phyloP scores from a whole-genome alignment of 345 rosid genomes.

The Kandelia obovata region DNA sequence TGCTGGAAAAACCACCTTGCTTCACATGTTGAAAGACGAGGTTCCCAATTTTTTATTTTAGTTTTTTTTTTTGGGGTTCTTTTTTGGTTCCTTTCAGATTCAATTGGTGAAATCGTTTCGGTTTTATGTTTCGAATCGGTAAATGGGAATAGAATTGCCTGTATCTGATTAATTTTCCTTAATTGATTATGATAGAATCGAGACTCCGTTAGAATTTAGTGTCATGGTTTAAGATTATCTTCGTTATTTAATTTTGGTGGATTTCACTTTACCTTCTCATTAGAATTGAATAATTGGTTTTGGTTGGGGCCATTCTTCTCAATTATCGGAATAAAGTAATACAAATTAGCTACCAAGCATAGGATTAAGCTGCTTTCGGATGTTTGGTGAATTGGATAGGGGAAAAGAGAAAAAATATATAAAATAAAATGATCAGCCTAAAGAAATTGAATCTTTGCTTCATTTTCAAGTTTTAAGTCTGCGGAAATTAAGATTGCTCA shows the following conservation, averaged over 20 bases:
- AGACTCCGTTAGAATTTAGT: neutral
- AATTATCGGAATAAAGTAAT: too few species aligned
- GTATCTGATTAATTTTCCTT: neutral
- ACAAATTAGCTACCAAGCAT: too few species aligned
- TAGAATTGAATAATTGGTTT: neutral
- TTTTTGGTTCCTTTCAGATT: neutral
- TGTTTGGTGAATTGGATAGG: too few species aligned
- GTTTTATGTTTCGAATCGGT: neutral
- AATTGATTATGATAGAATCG: neutral
- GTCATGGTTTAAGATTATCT: neutral
- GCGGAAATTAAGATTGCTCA: too few species aligned
- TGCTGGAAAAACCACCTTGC: conserved; percentile 77
- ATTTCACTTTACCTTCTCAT: neutral
- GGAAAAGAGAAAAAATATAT: too few species aligned
- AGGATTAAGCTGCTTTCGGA: too few species aligned
- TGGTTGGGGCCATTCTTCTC: too few species aligned
- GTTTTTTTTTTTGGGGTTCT: neutral
- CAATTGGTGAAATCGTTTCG: neutral
- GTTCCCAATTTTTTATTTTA: conserved; percentile 23
- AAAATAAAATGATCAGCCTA: too few species aligned
- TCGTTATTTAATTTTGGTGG: neutral
- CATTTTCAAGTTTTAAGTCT: too few species aligned
- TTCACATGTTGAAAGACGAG: conserved; percentile 78
- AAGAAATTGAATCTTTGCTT: too few species aligned
- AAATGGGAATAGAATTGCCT: neutral